Percentiles rank a stretch among this genome's conserved stretches.
Evolutionary conservation across 345 rosid genomes (phyloP).

Genomic region (Brassica juncea): DNA sequence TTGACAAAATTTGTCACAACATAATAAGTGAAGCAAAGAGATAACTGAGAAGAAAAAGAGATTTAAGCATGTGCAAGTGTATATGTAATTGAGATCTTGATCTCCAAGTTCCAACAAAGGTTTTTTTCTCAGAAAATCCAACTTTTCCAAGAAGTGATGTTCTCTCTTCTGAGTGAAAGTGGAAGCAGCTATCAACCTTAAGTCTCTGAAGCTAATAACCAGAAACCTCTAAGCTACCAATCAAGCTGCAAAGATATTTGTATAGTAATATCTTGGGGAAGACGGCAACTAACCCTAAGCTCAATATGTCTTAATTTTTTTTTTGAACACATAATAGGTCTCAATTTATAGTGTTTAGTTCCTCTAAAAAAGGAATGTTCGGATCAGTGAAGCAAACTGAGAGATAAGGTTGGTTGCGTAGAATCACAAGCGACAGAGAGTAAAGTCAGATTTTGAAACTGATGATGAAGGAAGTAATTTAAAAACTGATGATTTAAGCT

Average conservation of each 20-base stretch:
- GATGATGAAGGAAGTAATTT: slow-evolving; percentile 62
- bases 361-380: slow-evolving; percentile 58
- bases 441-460: slow-evolving; percentile 54
- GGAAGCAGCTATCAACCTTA: neutral
- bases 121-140: no score
- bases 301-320: slow-evolving; percentile 49
- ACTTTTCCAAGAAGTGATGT: no score
- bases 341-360: slow-evolving; percentile 41
- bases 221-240: no score
- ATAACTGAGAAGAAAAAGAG: neutral
- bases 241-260: neutral
- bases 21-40: slow-evolving; percentile 10
- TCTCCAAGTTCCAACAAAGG: no score
- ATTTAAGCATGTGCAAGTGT: no score
- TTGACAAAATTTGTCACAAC: slow-evolving; percentile 56
- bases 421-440: slow-evolving; percentile 60
- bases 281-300: slow-evolving; percentile 38
- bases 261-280: slow-evolving; percentile 9
- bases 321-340: neutral
- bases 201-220: no score
- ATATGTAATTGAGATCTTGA: no score
- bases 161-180: neutral
- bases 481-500: slow-evolving; percentile 65
- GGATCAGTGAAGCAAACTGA: slow-evolving; percentile 64
- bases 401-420: slow-evolving; percentile 53